Base-by-base conservation (phyloP, 768 basidiomycete species). In the Strobilomyces confusus region DNA sequence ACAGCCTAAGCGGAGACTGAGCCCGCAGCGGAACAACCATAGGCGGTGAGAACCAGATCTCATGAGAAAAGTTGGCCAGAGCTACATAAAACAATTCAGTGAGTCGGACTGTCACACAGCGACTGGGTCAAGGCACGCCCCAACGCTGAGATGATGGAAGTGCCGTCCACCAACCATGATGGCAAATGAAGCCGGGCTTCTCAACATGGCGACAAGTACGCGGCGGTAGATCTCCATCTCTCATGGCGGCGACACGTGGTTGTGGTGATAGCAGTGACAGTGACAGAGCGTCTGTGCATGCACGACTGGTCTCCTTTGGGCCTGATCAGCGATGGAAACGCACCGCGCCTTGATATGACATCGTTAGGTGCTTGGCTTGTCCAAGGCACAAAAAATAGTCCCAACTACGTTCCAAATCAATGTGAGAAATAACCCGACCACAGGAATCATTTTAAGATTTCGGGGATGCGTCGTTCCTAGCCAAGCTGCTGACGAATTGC, bases 381-480 rank as follows among this genome's bases (percentile, higher is more conserved):
- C 44, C 44, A 34, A 42, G 34, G 5, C 26, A 26, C 29, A 29
- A 7, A 58, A 59, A 65, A 58, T 62, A 60, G 54, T 20, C 15
- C 42, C 41, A 42, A 37, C 26, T 26, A 54, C 49, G 44, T 50
- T 40, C 30, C 56, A 41, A 48, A 52, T 48, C 11, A 43, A 44
- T 36, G 52, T 55, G 61, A 43, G 40, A 44, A 51, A 49, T 55
- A 58, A 60, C 17, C 56, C 54, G 23, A 57, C 54, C 52, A 51
- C 54, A 60, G 36, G 33, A 33, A 32, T 58, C 29, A n/a, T 59
- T 37, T 43, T 51, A 48, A 48, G 25, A 41, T 55, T 50, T 25
- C 45, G 48, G 49, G 48, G 25, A 33, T 43, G 51, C 19, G 33
- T 48, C 29, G 67, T 71, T 59, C 68, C 68, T 69, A 57, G 56